Percentiles rank a stretch among this genome's conserved stretches.
phyloP scores from a whole-genome alignment of 139 green algal genomes.

The Micractinium conductrix region DNA sequence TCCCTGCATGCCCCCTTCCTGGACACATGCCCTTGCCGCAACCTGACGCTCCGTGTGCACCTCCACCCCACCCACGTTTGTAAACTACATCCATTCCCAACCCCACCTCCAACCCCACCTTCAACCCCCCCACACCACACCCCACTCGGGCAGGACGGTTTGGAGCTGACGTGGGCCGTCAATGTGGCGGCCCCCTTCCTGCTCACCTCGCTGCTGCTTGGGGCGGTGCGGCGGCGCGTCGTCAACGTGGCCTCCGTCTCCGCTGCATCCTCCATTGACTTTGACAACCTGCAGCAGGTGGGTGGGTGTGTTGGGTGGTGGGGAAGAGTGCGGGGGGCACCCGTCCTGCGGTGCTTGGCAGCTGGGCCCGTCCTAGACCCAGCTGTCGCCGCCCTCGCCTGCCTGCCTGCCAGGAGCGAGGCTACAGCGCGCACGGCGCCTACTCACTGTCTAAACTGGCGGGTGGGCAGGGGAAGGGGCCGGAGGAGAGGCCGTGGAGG shows the following conservation, averaged over 20 bases:
- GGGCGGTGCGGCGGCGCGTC: slow-evolving; percentile 55
- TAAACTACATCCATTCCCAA: neutral
- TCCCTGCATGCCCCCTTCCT: too few species aligned
- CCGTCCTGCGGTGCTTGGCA: too few species aligned
- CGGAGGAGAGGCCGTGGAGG: too few species aligned
- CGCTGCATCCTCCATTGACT: slow-evolving; percentile 66
- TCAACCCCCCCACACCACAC: slow-evolving; percentile 21
- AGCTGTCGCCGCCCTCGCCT: neutral
- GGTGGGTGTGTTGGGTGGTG: neutral
- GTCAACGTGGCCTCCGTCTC: slow-evolving; percentile 70
- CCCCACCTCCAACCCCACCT: neutral
- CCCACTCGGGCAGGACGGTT: slow-evolving; percentile 52
- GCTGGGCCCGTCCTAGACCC: neutral
- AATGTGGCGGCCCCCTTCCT: slow-evolving; percentile 79
- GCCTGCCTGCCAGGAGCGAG: slow-evolving; percentile 21
- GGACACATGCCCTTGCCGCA: too few species aligned
- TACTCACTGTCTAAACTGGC: slow-evolving; percentile 75
- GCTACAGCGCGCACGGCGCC: slow-evolving; percentile 49
- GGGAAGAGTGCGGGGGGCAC: too few species aligned
- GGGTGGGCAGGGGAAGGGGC: too few species aligned
- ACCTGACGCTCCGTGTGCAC: neutral
- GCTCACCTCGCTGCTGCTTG: slow-evolving; percentile 59
- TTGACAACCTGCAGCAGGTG: slow-evolving; percentile 71
- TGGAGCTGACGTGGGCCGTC: slow-evolving; percentile 75
- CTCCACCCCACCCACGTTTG: neutral